phyloP scores from a whole-genome alignment of 179 eudicot species.

The Gypsophila paniculata region DNA sequence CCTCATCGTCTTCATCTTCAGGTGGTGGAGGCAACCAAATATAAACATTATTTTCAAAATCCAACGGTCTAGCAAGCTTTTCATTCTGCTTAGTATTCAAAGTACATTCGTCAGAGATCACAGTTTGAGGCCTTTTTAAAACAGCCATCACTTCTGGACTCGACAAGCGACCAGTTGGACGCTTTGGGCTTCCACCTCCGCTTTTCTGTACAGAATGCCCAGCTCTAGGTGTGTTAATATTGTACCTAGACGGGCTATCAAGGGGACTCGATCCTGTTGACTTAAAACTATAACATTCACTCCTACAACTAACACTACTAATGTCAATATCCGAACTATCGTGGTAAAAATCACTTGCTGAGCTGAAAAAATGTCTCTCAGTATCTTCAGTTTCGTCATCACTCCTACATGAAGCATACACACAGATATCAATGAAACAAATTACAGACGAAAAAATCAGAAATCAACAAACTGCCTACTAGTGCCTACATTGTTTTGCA shows the following conservation, averaged over 20 bases:
- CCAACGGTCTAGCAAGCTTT: conserved; percentile 49
- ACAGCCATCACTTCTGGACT: conserved; percentile 42
- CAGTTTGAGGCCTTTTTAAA: conserved; percentile 47
- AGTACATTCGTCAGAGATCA: conserved; percentile 39
- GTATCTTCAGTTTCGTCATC: conserved; percentile 76
- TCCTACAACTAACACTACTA: conserved; percentile 68
- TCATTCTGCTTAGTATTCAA: conserved; percentile 31
- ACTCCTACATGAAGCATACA: conserved; percentile 47
- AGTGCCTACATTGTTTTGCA: neutral
- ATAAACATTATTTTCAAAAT: conserved; percentile 65
- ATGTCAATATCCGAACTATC: conserved; percentile 71
- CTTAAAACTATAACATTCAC: conserved; percentile 54
- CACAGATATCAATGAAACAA: neutral
- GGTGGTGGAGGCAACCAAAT: conserved; percentile 96
- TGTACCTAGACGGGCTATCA: conserved; percentile 85
- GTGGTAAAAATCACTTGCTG: conserved; percentile 51
- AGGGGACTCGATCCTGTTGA: conserved; percentile 76
- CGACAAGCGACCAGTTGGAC: conserved; percentile 37
- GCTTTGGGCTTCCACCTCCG: conserved; percentile 45
- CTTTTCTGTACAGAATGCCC: conserved; percentile 61
- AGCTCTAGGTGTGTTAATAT: conserved; percentile 58
- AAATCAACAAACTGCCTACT: neutral
- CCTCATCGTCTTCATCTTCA: conserved; percentile 64
- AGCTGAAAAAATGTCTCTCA: conserved; percentile 48
- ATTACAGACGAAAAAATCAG: neutral